Evolutionary conservation across 306 rosid genomes (phyloP).

Genomic region (Ceratonia siliqua): DNA sequence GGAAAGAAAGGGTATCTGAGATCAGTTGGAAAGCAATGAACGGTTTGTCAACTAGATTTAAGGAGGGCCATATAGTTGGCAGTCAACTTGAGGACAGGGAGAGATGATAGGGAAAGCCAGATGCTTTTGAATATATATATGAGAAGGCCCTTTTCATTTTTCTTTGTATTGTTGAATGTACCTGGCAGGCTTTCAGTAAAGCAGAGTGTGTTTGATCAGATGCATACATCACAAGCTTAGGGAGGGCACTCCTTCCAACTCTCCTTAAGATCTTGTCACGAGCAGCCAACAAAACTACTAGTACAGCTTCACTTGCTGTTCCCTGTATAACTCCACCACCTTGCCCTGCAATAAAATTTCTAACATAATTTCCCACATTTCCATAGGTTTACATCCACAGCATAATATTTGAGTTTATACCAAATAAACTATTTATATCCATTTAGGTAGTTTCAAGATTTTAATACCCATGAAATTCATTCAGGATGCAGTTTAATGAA

Average conservation of each 20-base stretch:
- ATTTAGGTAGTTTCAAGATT: not conserved
- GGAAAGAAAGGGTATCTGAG: not conserved
- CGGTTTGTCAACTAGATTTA: not conserved
- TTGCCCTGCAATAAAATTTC: conserved; percentile 57
- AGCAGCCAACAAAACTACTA: conserved; percentile 92
- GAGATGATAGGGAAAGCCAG: conserved; percentile 4
- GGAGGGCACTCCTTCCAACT: conserved; percentile 60
- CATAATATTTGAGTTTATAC: conserved; percentile 6
- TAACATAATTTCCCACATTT: conserved; percentile 27
- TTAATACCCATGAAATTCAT: conserved; percentile 7
- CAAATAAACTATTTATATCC: not conserved
- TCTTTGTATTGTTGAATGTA: conserved; percentile 31
- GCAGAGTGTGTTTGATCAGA: conserved; percentile 91
- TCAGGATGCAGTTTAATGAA: conserved; percentile 6
- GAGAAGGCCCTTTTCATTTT: conserved; percentile 21
- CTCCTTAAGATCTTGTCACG: conserved; percentile 68
- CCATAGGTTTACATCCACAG: conserved; percentile 5
- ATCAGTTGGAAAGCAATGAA: conserved; percentile 7
- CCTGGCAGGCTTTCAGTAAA: conserved; percentile 91
- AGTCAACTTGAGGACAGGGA: conserved; percentile 4
- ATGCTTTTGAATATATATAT: conserved; percentile 5
- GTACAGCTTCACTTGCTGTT: conserved; percentile 92
- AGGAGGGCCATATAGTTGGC: not conserved
- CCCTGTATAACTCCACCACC: conserved; percentile 99
- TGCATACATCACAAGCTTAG: conserved; percentile 80